These are phyloP conservation scores for Ophiostoma triangulosporum DNA, from an alignment of 2,329 filamentous ascomycete genomes.

Conservation along the genomic window DNA sequence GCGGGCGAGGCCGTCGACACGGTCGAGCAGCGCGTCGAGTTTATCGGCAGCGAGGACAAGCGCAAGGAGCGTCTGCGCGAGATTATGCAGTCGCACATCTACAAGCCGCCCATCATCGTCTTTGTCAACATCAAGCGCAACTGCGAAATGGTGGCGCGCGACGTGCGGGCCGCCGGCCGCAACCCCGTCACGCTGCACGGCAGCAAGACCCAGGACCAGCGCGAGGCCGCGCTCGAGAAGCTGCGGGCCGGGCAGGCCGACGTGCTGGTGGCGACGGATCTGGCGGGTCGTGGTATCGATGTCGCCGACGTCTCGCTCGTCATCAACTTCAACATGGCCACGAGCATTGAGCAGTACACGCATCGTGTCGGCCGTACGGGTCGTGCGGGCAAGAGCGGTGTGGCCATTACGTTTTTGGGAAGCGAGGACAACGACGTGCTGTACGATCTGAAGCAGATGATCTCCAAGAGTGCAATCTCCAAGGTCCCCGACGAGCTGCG, in stretches of 20 bases:
- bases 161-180: slow-evolving; percentile 91
- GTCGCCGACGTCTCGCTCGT: slow-evolving; percentile 88
- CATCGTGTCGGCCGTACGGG: slow-evolving; percentile 94
- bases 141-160: slow-evolving; percentile 85
- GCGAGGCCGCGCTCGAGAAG: slow-evolving; percentile 81
- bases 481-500: slow-evolving; percentile 83
- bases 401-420: slow-evolving; percentile 89
- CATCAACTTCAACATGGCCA: slow-evolving; percentile 98
- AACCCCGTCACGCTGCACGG: slow-evolving; percentile 83
- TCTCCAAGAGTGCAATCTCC: slow-evolving; percentile 77
- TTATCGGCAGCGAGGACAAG: slow-evolving; percentile 81
- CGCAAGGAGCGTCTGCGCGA: slow-evolving; percentile 92
- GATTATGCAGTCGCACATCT: slow-evolving; percentile 69
- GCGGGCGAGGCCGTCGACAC: slow-evolving; percentile 93
- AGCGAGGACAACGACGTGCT: slow-evolving; percentile 80
- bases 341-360: slow-evolving; percentile 84
- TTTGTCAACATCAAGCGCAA: slow-evolving; percentile 99
- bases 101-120: slow-evolving; percentile 84
- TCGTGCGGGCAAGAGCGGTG: slow-evolving; percentile 92
- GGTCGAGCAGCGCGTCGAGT: slow-evolving; percentile 92
- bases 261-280: slow-evolving; percentile 87
- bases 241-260: slow-evolving; percentile 69
- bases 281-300: slow-evolving; percentile 95
- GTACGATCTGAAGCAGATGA: slow-evolving; percentile 93
- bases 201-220: slow-evolving; percentile 93